phyloP scores from a whole-genome alignment of 768 basidiomycete genomes.

The Mycena kentingensis region DNA sequence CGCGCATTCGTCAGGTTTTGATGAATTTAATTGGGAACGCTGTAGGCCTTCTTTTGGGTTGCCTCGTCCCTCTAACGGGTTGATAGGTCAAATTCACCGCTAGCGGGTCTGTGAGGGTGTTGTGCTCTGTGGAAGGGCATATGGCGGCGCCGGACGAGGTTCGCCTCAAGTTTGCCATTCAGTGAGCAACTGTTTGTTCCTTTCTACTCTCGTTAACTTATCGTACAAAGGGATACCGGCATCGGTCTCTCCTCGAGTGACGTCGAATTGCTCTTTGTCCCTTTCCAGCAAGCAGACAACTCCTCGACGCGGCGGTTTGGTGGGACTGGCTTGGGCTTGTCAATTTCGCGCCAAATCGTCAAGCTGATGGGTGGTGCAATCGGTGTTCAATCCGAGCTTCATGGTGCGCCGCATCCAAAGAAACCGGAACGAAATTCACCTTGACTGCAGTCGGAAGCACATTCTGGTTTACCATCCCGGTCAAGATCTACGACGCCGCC shows the following conservation, averaged over 20 bases:
- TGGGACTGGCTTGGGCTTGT: slow-evolving; percentile 75
- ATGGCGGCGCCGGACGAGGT: slow-evolving; percentile 44
- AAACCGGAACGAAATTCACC: not conserved
- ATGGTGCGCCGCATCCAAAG: slow-evolving; percentile 22
- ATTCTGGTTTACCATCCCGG: slow-evolving; percentile 77
- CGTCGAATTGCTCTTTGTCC: slow-evolving; percentile 67
- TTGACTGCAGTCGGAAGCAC: slow-evolving; percentile 51
- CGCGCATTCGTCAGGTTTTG: slow-evolving; percentile 73
- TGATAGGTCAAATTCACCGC: slow-evolving; percentile 78
- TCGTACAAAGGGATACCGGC: slow-evolving; percentile 60
- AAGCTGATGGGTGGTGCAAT: slow-evolving; percentile 78
- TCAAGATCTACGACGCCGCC: slow-evolving; percentile 54
- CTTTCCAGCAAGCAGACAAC: slow-evolving; percentile 80
- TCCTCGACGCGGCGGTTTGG: slow-evolving; percentile 77
- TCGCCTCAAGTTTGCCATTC: slow-evolving; percentile 64
- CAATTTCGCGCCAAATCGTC: slow-evolving; percentile 73
- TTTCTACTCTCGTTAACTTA: slow-evolving; percentile 3
- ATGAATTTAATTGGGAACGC: slow-evolving; percentile 82
- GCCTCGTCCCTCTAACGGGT: too few species aligned
- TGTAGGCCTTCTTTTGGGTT: too few species aligned
- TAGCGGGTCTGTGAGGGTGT: slow-evolving; percentile 62
- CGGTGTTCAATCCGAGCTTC: slow-evolving; percentile 65
- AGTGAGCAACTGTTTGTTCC: slow-evolving; percentile 36
- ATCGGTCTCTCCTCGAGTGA: slow-evolving; percentile 70
- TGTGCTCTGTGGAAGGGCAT: slow-evolving; percentile 53